Percentiles rank a stretch among this genome's conserved stretches.
Evolutionary conservation across 2,329 filamentous ascomycete genomes (phyloP).

Genomic region (Colletotrichum acutatum): DNA sequence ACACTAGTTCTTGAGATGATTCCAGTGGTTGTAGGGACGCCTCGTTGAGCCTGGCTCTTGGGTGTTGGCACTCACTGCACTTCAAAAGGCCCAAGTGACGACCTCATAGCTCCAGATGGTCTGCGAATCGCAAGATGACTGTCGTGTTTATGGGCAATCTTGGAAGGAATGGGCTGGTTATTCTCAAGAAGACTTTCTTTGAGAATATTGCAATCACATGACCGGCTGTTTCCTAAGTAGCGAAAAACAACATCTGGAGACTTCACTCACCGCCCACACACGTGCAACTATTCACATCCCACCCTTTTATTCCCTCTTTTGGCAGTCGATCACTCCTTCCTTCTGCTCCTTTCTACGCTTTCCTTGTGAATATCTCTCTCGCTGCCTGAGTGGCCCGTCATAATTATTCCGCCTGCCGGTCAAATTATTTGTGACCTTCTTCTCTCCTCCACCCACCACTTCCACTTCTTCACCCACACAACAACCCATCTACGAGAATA

Average conservation of each 20-base stretch:
- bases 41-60: background rate
- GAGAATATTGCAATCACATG: background rate
- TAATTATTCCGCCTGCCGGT: background rate
- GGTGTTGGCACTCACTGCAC: background rate
- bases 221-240: background rate
- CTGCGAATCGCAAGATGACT: background rate
- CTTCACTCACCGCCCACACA: background rate
- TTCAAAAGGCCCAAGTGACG: background rate
- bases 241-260: background rate
- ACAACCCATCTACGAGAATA: background rate
- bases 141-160: background rate
- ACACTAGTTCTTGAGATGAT: background rate
- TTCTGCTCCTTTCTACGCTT: background rate
- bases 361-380: background rate
- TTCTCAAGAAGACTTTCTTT: background rate
- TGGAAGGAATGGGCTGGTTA: background rate
- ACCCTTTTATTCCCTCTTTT: background rate
- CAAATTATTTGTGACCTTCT: background rate
- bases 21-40: background rate
- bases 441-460: background rate
- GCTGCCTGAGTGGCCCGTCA: background rate
- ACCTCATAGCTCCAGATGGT: background rate
- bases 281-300: background rate
- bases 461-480: background rate
- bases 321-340: background rate